These are phyloP conservation scores for Lipomyces sp. DNA, from an alignment of 805 yeast species.

Conservation along the genomic window DNA sequence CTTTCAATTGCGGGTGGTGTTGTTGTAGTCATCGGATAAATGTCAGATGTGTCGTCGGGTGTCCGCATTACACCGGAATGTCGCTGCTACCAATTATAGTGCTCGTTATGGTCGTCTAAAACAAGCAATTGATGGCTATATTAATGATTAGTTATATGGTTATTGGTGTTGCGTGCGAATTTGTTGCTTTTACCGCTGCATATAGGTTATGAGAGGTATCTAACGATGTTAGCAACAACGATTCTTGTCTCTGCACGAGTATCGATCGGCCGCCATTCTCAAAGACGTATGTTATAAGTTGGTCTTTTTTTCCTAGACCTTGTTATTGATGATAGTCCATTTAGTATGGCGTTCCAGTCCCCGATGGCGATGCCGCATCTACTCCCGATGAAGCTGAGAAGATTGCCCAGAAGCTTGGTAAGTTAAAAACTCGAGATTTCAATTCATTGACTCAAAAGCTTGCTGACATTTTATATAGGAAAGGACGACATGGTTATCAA, in stretches of 20 bases:
- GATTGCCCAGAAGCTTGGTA: slow-evolving; percentile 70
- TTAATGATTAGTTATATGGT: not conserved
- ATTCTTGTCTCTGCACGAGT: slow-evolving; percentile 90
- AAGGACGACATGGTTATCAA: slow-evolving; percentile 88
- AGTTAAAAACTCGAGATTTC: not conserved
- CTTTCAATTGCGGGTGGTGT: not conserved
- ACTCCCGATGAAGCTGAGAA: slow-evolving; percentile 87
- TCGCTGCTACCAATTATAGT: not conserved
- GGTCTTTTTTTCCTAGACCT: not conserved
- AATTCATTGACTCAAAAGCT: too few species aligned
- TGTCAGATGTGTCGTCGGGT: not conserved
- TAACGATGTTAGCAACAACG: slow-evolving; percentile 52
- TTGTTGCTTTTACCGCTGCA: not conserved
- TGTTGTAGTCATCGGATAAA: not conserved
- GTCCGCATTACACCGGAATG: not conserved
- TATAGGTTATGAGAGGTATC: not conserved
- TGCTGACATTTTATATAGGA: slow-evolving; percentile 21
- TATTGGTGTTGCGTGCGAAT: not conserved
- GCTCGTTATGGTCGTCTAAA: not conserved
- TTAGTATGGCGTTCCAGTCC: slow-evolving; percentile 85
- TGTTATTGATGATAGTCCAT: not conserved
- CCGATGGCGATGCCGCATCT: slow-evolving; percentile 87
- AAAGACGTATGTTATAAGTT: slow-evolving; percentile 47
- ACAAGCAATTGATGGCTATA: not conserved
- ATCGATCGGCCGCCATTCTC: slow-evolving; percentile 87